Evolutionary conservation across 2,329 filamentous ascomycete species (phyloP), one percentile per base, ranked within the genome.

Genomic region (Trichoderma sp.): DNA sequence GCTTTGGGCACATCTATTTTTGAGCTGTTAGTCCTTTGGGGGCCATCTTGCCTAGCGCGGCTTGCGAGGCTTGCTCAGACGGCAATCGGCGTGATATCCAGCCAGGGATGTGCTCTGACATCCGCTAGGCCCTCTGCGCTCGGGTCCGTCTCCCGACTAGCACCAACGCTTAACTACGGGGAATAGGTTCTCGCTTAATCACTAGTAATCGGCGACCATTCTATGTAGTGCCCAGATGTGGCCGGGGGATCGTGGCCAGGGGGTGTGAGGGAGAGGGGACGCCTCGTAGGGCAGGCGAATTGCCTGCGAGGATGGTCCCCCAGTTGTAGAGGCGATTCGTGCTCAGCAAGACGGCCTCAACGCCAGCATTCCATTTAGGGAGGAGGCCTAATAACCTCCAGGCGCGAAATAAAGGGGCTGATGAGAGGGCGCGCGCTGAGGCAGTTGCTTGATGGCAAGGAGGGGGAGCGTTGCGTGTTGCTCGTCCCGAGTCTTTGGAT

Each of bases 121-220:
- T 49, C 13, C 35, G 55, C 62, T 65, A 57, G 62, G 5, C 59
- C n/a, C n/a, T 61, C 40, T 47, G 31, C 59, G 40, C 31, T 65
- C 62, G 62, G 62, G 62, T 66, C 63, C 55, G 55, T 52, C 63
- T 33, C 63, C 63, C 63, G 55, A 40, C 53, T 65, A 65, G 62
- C 35, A n/a, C 62, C 35, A 65, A 65, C 63, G 63, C 63, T 66
- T 66, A 66, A 66, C 63, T 58, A 66, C 63, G 63, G 63, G 63
- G 63, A 66, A 66, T 66, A 59, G 55, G 52, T 55, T 55, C 63
- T 43, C 63, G 63, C 40, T 59, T 66, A 40, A 37, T 33, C 6
- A n/a, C 33, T 47, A 66, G 63, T 66, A 55, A 55, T 66, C 63
- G 63, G 13, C 63, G 63, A 66, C 63, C 63, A 59, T 40, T 66